Evolutionary conservation across 2,329 filamentous ascomycete genomes (phyloP).

Genomic region (Pseudocercospora vitis): DNA sequence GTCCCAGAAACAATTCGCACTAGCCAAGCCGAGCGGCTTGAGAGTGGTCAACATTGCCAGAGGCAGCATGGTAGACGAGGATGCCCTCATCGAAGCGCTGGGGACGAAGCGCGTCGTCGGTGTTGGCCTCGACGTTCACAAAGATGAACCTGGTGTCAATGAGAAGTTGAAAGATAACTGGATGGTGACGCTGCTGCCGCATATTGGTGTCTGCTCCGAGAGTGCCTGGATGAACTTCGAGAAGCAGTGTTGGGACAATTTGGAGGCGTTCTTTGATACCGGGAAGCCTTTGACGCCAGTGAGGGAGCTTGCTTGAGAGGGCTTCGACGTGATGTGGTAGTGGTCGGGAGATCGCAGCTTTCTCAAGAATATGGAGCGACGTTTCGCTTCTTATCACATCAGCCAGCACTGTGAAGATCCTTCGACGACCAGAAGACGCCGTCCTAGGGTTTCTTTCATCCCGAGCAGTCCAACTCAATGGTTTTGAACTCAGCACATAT

Average conservation of each 20-base stretch:
- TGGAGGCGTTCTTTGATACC: conserved; percentile 15
- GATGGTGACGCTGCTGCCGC: conserved; percentile 34
- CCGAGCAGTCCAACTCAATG: no score
- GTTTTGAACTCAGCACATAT: no score
- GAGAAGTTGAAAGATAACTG: conserved; percentile 39
- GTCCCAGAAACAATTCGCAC: neutral
- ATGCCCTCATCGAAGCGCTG: conserved; percentile 60
- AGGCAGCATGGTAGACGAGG: conserved; percentile 63
- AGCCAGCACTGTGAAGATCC: no score
- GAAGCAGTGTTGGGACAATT: conserved; percentile 11
- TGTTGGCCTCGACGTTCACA: conserved; percentile 64
- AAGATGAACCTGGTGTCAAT: conserved; percentile 57
- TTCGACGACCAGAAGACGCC: no score
- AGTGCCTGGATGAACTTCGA: no score
- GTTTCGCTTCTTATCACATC: no score
- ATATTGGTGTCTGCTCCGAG: conserved; percentile 14
- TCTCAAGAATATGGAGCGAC: no score
- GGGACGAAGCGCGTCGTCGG: conserved; percentile 50
- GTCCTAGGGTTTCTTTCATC: no score
- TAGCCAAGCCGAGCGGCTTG: conserved; percentile 49
- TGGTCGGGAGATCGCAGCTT: no score
- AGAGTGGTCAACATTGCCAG: conserved; percentile 65
- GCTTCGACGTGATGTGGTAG: no score
- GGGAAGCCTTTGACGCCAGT: conserved; percentile 9
- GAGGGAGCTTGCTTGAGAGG: neutral